Conservation (phyloP, 2,329 filamentous ascomycete genomes). For the Talaromyces funiculosus region DNA sequence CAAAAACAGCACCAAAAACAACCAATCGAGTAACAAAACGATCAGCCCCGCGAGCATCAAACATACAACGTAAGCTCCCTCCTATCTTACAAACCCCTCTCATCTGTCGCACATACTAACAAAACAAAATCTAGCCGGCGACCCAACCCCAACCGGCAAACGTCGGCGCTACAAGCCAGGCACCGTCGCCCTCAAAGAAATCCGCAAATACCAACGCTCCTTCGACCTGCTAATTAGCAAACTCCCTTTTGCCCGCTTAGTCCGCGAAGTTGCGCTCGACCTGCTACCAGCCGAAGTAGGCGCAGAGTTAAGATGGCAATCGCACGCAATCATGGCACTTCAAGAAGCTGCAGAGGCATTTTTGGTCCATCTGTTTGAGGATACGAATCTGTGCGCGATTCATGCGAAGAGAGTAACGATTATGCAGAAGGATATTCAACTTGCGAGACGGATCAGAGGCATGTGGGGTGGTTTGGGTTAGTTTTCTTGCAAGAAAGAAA, state of each 20-base stretch:
- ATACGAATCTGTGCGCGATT: conserved; percentile 92
- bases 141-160: conserved; percentile 61
- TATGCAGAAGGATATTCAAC: conserved; percentile 96
- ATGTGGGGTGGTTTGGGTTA: conserved; percentile 66
- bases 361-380: conserved; percentile 92
- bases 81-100: not conserved
- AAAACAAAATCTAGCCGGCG: conserved; percentile 53
- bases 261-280: conserved; percentile 50
- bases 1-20: not conserved
- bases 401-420: conserved; percentile 96
- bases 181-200: conserved; percentile 84
- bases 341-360: conserved; percentile 97
- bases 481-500: not conserved
- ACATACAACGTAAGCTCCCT: conserved; percentile 34
- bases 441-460: conserved; percentile 74
- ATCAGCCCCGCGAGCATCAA: conserved; percentile 18
- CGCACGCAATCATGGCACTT: conserved; percentile 83
- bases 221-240: conserved; percentile 76
- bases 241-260: conserved; percentile 46
- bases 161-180: conserved; percentile 65
- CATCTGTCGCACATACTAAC: not conserved
- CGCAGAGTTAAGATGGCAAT: conserved; percentile 85
- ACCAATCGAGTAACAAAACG: conserved; percentile 3
- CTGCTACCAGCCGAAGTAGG: conserved; percentile 54
- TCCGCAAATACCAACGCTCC: conserved; percentile 80